Percentiles rank a stretch among this genome's conserved stretches.
These are phyloP conservation scores for Discostella stelligeroides DNA, from an alignment of 108 stramenopile species.

Conservation along the genomic window DNA sequence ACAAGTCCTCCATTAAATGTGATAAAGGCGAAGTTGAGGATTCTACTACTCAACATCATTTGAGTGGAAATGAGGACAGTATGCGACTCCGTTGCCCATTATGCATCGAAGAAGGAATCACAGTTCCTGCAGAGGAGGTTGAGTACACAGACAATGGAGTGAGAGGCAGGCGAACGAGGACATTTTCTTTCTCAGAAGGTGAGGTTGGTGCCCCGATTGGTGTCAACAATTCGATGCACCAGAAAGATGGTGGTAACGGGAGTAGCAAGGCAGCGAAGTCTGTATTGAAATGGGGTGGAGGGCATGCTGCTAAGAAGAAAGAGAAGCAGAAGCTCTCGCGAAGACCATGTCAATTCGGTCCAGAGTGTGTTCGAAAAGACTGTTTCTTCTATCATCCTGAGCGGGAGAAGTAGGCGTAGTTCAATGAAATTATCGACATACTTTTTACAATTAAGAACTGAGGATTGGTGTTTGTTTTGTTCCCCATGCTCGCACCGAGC, in stretches of 20 bases:
- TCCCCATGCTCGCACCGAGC: no score
- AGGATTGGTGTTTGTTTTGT: no score
- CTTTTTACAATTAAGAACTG: no score
- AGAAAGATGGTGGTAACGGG: background rate
- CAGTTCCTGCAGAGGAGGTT: conserved; percentile 76
- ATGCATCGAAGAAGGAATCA: conserved; percentile 81
- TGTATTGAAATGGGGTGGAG: conserved; percentile 93
- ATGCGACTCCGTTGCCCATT: conserved; percentile 75
- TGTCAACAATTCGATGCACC: no score
- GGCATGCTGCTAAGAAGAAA: conserved; percentile 83
- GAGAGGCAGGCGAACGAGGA: conserved; percentile 37
- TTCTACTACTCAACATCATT: conserved; percentile 5
- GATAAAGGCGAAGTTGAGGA: background rate
- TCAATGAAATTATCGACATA: no score
- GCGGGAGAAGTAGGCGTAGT: conserved; percentile 17
- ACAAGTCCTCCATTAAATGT: background rate
- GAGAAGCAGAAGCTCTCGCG: conserved; percentile 54
- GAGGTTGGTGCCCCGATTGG: no score
- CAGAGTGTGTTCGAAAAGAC: conserved; percentile 74
- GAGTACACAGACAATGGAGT: conserved; percentile 89
- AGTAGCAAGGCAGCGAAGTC: conserved; percentile 70
- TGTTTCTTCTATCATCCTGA: conserved; percentile 87
- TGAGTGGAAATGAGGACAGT: conserved; percentile 15
- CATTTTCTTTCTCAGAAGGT: conserved; percentile 37
- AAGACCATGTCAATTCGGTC: conserved; percentile 74